Percentiles rank a stretch among this genome's conserved stretches.
Conservation (phyloP, 208 protist genomes). For the Tritrichomonas musculus region DNA sequence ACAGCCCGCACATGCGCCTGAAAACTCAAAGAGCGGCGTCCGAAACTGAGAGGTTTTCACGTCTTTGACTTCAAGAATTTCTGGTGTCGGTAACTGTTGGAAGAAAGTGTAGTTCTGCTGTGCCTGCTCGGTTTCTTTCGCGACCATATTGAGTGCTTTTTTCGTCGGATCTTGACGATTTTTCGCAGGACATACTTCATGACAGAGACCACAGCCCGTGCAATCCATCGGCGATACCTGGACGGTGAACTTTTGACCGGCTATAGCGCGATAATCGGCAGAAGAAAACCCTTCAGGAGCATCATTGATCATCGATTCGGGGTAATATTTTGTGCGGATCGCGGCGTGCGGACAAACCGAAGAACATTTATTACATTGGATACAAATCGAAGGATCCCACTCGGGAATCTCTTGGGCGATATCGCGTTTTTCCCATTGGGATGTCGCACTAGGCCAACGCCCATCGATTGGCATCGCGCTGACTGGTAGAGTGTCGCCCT, state of each 20-base stretch:
- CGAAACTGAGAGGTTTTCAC: conserved; percentile 50
- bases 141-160: too few relatives aligned
- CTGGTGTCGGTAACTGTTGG: too few relatives aligned
- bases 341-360: neutral
- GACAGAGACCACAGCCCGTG: neutral
- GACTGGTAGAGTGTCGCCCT: neutral
- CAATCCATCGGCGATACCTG: neutral
- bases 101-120: too few relatives aligned
- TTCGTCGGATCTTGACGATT: too few relatives aligned
- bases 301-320: neutral
- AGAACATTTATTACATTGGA: neutral
- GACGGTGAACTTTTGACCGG: neutral
- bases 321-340: too few relatives aligned
- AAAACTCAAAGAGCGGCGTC: conserved; percentile 62
- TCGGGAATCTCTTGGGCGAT: neutral
- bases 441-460: neutral
- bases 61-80: neutral
- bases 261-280: neutral
- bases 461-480: too few relatives aligned
- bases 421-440: neutral
- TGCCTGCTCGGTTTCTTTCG: too few relatives aligned
- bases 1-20: conserved; percentile 65
- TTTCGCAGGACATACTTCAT: neutral
- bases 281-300: neutral
- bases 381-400: neutral